Base-by-base conservation (phyloP, 331 rosid genomes). In the Telfairia occidentalis region DNA sequence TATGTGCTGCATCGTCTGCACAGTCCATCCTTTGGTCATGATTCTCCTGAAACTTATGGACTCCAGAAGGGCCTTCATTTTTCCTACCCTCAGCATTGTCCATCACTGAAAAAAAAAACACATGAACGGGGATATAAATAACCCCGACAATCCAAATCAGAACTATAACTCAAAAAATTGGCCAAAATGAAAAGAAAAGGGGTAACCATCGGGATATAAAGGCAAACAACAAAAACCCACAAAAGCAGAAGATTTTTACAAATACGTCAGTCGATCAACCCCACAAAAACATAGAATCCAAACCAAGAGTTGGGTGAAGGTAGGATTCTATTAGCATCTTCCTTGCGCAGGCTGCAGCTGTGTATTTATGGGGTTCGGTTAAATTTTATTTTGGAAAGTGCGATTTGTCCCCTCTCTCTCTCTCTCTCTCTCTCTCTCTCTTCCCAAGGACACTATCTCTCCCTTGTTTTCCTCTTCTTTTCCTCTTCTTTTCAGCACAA, bases 61-160 rank as follows among this genome's bases (percentile, higher is more conserved):
- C 86, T 61, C 87, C 86, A 81, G 96, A 90, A 83, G 86, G 76
- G 55, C 88, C 92, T 81, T 85, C 88, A 67, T 79, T 85, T 28
- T 83, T 77, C 81, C 82, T 83, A 66, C 72, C 83, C 58, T 84
- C 76, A 19, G 81, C 81, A 87, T 85, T 89, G 35, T 92, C 90
- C 96, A 92, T 90, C 83, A 86, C 88, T 76, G 81, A 59, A 82
- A 63, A 69, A 49, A 69, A 49, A 5, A 48, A 61, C 53, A 75
- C 63, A 60, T 9, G 24, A 71, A 35, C 63, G 35, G 32, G 61
- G 7, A 34, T 42, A 38, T 43, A 30, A 43, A 45, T 61, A 30
- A 74, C 75, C 12, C 43, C 5, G 65, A n/a, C 24, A 50, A 58
- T 28, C 73, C 48, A 74, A 30, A 74, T 28, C 19, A 23, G 30